Percentiles rank a stretch among this genome's conserved stretches.
Conservation (phyloP, 257 asterid genomes). For the Solanum arcanum region DNA sequence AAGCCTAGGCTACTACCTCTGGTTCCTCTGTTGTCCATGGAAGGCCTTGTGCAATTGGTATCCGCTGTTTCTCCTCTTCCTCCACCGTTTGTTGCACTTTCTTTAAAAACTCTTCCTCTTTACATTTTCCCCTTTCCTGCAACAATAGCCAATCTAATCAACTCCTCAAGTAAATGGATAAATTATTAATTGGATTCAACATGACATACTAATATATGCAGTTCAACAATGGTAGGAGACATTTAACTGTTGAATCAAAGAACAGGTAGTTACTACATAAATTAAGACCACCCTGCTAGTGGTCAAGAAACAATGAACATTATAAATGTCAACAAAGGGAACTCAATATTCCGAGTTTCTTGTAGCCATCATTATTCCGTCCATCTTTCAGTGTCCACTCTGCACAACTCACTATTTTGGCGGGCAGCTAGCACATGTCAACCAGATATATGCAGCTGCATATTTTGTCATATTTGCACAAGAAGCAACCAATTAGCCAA, state of each 20-base stretch:
- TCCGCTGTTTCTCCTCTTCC: slow-evolving; percentile 74
- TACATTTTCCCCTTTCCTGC: slow-evolving; percentile 81
- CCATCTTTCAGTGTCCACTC: background rate
- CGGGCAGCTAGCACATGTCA: background rate
- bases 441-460: background rate
- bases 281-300: background rate
- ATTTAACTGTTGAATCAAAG: background rate
- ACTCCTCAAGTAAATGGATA: background rate
- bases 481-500: background rate
- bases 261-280: background rate
- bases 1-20: slow-evolving; percentile 47
- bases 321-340: background rate
- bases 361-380: background rate
- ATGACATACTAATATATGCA: background rate
- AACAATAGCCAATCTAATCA: background rate
- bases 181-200: background rate
- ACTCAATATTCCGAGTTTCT: background rate
- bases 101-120: slow-evolving; percentile 74
- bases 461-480: background rate
- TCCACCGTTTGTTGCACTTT: slow-evolving; percentile 61
- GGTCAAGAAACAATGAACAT: background rate
- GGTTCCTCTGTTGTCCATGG: slow-evolving; percentile 97
- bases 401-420: background rate
- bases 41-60: slow-evolving; percentile 90
- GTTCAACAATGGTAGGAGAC: background rate